phyloP scores from a whole-genome alignment of 345 rosid genomes.

The Corchorus olitorius region DNA sequence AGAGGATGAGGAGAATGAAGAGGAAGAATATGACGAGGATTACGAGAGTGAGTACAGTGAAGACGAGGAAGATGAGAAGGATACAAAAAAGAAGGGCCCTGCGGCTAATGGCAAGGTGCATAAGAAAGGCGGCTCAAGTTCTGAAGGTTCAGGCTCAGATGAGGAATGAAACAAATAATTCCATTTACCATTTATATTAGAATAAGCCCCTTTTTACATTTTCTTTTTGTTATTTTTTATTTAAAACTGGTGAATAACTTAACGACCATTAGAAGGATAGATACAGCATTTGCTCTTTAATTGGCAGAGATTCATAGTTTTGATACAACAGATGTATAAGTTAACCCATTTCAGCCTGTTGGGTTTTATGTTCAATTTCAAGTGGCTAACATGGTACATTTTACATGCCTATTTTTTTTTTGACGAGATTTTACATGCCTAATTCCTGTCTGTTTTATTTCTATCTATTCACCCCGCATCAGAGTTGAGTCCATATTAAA shows the following conservation, averaged over 20 bases:
- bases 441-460: too few relatives aligned
- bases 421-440: too few relatives aligned
- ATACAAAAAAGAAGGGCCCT: conserved; percentile 57
- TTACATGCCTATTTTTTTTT: too few relatives aligned
- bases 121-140: conserved; percentile 57
- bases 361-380: neutral
- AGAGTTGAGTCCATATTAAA: too few relatives aligned
- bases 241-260: neutral
- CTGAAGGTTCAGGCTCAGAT: conserved; percentile 72
- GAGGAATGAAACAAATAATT: conserved; percentile 52
- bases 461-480: too few relatives aligned
- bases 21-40: conserved; percentile 82
- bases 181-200: conserved; percentile 22
- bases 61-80: conserved; percentile 79
- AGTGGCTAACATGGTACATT: neutral
- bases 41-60: conserved; percentile 94
- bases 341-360: conserved; percentile 6
- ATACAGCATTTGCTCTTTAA: neutral
- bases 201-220: neutral
- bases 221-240: neutral
- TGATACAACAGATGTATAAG: conserved; percentile 12
- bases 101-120: conserved; percentile 54
- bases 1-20: conserved; percentile 90
- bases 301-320: conserved; percentile 14
- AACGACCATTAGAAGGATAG: neutral